These are phyloP conservation scores for Iris macrosiphon DNA, from an alignment of 106 monocot species.

Conservation along the genomic window DNA sequence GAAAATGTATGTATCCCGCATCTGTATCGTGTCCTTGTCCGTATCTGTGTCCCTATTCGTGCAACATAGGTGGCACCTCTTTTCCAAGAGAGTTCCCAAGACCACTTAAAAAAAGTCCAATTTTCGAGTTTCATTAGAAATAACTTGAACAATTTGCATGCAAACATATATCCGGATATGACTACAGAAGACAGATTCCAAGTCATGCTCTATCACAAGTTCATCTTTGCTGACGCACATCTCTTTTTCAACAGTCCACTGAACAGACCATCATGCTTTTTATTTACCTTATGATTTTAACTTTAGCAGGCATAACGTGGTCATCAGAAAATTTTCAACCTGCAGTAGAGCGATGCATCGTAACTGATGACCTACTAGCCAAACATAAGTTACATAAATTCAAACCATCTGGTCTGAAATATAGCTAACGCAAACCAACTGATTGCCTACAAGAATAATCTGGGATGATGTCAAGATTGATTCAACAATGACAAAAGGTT, in stretches of 20 bases:
- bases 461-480: not conserved
- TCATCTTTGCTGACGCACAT: slow-evolving; percentile 44
- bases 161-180: too few species aligned
- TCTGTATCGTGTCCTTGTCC: too few species aligned
- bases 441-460: not conserved
- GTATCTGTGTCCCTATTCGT: too few species aligned
- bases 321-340: slow-evolving; percentile 43
- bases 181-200: too few species aligned
- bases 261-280: slow-evolving; percentile 31
- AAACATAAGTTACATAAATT: not conserved
- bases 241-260: slow-evolving; percentile 37
- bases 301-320: slow-evolving; percentile 23
- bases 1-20: too few species aligned
- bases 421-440: not conserved
- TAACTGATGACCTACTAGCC: too few species aligned
- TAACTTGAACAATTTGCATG: too few species aligned
- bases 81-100: too few species aligned
- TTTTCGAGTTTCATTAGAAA: too few species aligned
- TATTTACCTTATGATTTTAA: slow-evolving; percentile 33
- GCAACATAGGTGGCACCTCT: too few species aligned
- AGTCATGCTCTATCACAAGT: slow-evolving; percentile 32
- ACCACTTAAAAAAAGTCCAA: too few species aligned
- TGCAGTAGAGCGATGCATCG: slow-evolving; percentile 24
- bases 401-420: not conserved
- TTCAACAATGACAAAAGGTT: not conserved